These are phyloP conservation scores for Colletotrichum sansevieriae DNA, from an alignment of 2,329 filamentous ascomycete species.

Conservation along the genomic window DNA sequence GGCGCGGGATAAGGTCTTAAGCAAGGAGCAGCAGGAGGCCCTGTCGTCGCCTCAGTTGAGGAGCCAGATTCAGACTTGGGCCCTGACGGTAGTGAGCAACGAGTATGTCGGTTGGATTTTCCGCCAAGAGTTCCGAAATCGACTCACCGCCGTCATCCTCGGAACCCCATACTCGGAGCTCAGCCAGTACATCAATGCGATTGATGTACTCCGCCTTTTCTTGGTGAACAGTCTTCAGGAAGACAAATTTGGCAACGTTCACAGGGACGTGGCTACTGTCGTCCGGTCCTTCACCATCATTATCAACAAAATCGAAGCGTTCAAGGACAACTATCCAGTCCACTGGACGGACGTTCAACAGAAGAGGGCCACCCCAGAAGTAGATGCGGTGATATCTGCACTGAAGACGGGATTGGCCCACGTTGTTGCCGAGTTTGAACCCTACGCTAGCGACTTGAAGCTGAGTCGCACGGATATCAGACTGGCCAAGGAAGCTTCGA, in stretches of 20 bases:
- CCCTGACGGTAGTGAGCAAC: slow-evolving; percentile 59
- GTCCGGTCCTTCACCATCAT: slow-evolving; percentile 79
- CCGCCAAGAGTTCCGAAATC: slow-evolving; percentile 75
- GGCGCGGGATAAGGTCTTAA: slow-evolving; percentile 62
- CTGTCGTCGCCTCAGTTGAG: slow-evolving; percentile 63
- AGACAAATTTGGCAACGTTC: slow-evolving; percentile 88
- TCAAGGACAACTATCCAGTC: slow-evolving; percentile 68
- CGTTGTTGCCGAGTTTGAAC: slow-evolving; percentile 79
- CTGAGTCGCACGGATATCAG: slow-evolving; percentile 79
- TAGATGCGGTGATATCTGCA: slow-evolving; percentile 76
- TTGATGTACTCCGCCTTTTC: slow-evolving; percentile 77
- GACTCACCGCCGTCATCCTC: slow-evolving; percentile 76
- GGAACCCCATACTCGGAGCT: slow-evolving; percentile 80
- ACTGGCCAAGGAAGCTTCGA: slow-evolving; percentile 76
- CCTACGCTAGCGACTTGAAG: slow-evolving; percentile 78
- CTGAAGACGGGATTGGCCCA: slow-evolving; percentile 75
- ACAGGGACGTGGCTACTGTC: slow-evolving; percentile 81
- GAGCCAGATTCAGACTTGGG: slow-evolving; percentile 62
- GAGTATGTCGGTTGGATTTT: slow-evolving; percentile 76
- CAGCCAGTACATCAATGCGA: slow-evolving; percentile 77
- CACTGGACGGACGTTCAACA: slow-evolving; percentile 86
- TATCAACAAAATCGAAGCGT: slow-evolving; percentile 77
- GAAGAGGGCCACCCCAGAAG: slow-evolving; percentile 69
- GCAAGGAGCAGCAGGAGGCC: slow-evolving; percentile 67
- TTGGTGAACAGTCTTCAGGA: slow-evolving; percentile 81